These are phyloP conservation scores for Saturnispora bothae DNA, from an alignment of 805 yeast genomes.

Conservation along the genomic window DNA sequence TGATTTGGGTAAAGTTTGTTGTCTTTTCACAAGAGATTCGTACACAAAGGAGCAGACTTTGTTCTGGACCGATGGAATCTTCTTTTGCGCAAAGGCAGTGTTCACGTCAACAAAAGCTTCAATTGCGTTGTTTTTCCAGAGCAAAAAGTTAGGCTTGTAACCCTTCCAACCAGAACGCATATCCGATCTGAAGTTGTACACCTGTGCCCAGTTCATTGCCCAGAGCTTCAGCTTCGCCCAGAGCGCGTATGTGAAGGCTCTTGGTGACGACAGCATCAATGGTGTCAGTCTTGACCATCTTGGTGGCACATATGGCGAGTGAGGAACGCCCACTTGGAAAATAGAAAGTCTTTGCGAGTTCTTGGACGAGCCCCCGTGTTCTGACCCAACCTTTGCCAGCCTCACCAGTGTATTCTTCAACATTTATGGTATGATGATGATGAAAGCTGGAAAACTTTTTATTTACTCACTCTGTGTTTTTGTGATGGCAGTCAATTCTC, in stretches of 20 bases:
- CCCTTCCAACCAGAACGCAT: constrained; percentile 24
- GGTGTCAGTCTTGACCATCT: constrained; percentile 36
- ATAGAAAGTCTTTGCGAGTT: constrained; percentile 23
- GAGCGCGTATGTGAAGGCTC: constrained; percentile 25
- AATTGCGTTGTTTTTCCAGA: constrained; percentile 82
- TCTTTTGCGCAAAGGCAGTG: constrained; percentile 60
- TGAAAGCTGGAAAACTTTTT: constrained; percentile 23
- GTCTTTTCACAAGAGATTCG: constrained; percentile 44
- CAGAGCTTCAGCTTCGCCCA: constrained; percentile 56
- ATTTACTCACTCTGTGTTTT: neutral
- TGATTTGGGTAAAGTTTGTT: constrained; percentile 44
- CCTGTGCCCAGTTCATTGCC: constrained; percentile 53
- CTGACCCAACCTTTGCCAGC: constrained; percentile 6
- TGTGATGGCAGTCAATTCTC: constrained; percentile 35
- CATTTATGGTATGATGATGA: neutral
- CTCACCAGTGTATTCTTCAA: constrained; percentile 7
- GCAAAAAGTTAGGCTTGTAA: constrained; percentile 51
- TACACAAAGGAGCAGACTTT: constrained; percentile 53
- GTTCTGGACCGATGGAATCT: constrained; percentile 37
- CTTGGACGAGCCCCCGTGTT: constrained; percentile 8
- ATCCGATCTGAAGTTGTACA: constrained; percentile 31
- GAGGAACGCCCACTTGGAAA: constrained; percentile 27
- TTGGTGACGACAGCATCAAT: constrained; percentile 3
- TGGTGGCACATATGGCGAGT: constrained; percentile 40
- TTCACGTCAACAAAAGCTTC: constrained; percentile 70